A percentile compares a stretch with the other conserved stretches of the same genome.
Conservation (phyloP, 768 basidiomycete genomes). For the Rhizopogon roseolus region DNA sequence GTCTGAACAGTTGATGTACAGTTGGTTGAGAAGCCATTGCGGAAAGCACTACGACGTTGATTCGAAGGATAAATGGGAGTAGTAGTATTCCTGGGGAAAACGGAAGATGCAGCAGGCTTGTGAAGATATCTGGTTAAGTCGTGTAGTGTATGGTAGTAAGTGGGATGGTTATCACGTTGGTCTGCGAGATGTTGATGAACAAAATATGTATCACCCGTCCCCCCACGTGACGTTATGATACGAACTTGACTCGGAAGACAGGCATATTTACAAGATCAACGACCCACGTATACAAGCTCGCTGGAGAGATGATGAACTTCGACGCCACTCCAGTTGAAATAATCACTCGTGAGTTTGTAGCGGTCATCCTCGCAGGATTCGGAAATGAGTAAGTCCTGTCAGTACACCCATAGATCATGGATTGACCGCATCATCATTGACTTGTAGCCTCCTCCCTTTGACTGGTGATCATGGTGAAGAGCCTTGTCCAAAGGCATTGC, state of each 20-base stretch:
- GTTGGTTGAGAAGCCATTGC: constrained; percentile 43
- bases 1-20: constrained; percentile 77
- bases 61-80: background rate
- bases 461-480: constrained; percentile 77
- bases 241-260: no score
- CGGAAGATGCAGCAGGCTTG: background rate
- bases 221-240: no score
- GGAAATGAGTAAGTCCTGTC: constrained; percentile 70
- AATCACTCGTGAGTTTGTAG: constrained; percentile 75
- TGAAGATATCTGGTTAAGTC: no score
- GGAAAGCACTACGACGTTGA: background rate
- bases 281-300: no score
- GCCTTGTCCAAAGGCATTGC: constrained; percentile 80
- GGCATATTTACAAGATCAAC: background rate
- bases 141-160: background rate
- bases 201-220: no score
- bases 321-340: constrained; percentile 48
- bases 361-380: constrained; percentile 85
- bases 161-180: constrained; percentile 7
- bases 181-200: background rate
- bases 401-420: background rate
- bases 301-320: constrained; percentile 49
- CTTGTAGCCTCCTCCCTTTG: constrained; percentile 61
- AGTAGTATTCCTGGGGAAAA: background rate
- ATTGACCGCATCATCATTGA: constrained; percentile 10